Evolutionary conservation across 1,284 basidiomycete species (phyloP).

Genomic region (Peniophora sp.): DNA sequence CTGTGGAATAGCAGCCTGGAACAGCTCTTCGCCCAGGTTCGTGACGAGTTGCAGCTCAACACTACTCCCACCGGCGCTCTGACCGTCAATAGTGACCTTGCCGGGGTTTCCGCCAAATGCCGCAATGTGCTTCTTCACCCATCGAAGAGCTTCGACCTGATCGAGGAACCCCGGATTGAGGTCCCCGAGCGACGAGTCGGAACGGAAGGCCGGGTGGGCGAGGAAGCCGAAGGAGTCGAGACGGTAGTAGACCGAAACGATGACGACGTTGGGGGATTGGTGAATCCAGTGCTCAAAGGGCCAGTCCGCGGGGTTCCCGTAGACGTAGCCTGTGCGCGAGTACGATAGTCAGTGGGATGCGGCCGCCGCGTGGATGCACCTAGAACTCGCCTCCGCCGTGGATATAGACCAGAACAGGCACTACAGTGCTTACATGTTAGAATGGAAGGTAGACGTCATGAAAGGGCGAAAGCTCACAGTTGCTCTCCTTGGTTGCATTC

Average conservation of each 20-base stretch:
- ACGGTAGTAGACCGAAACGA: constrained; percentile 38
- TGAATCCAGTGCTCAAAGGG: constrained; percentile 32
- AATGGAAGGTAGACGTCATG: background rate
- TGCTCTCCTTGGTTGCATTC: constrained; percentile 21
- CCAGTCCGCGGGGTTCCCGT: constrained; percentile 46
- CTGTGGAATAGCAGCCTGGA: constrained; percentile 48
- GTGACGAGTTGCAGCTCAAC: constrained; percentile 49
- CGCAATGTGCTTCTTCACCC: constrained; percentile 52
- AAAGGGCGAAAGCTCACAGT: constrained; percentile 14
- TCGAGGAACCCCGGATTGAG: constrained; percentile 57
- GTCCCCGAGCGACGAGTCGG: constrained; percentile 32
- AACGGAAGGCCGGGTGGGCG: constrained; percentile 30
- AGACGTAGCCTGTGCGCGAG: constrained; percentile 35
- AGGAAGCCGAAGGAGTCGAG: constrained; percentile 37
- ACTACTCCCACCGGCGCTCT: constrained; percentile 53
- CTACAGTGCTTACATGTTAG: constrained; percentile 16
- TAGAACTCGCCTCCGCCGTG: constrained; percentile 47
- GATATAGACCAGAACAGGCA: constrained; percentile 60
- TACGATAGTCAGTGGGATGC: background rate
- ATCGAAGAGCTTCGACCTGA: constrained; percentile 51
- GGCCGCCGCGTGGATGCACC: constrained; percentile 5
- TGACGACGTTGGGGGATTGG: constrained; percentile 29
- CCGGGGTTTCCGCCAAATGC: constrained; percentile 56
- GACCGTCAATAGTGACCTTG: constrained; percentile 52
- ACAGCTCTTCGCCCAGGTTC: constrained; percentile 30